A percentile compares a stretch with the other conserved stretches of the same genome.
These are phyloP conservation scores for Solanum pimpinellifolium DNA, from an alignment of 257 asterid genomes.

Conservation along the genomic window DNA sequence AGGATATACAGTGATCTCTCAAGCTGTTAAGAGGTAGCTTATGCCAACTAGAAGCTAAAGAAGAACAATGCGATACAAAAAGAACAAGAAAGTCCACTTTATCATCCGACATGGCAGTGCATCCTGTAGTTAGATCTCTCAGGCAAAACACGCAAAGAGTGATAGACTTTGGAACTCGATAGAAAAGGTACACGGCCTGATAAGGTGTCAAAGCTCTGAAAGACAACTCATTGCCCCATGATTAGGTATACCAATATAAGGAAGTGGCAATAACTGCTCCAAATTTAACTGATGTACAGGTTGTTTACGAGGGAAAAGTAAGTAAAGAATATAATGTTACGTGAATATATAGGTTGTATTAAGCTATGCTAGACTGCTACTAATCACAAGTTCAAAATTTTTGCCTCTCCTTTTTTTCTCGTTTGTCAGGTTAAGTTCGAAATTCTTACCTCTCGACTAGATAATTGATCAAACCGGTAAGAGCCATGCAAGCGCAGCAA, in stretches of 20 bases:
- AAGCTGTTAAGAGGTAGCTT: neutral
- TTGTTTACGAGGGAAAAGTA: neutral
- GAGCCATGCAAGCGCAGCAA: constrained; percentile 91
- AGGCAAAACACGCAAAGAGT: neutral
- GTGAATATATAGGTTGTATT: neutral
- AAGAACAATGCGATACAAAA: neutral
- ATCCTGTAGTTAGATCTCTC: neutral
- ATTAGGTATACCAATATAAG: neutral
- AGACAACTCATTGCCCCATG: neutral
- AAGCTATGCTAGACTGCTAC: neutral
- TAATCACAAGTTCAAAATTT: neutral
- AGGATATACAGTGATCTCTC: neutral
- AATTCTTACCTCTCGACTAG: constrained; percentile 61
- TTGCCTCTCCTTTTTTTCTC: neutral
- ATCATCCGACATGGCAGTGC: neutral
- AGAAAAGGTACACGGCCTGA: neutral
- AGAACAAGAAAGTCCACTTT: neutral
- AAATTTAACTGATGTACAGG: neutral
- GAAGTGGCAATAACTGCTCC: neutral
- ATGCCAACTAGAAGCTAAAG: neutral
- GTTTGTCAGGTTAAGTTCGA: neutral
- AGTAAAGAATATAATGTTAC: neutral
- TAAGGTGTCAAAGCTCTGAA: neutral
- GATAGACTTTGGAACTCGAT: neutral
- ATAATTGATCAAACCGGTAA: constrained; percentile 70